Evolutionary conservation across 78 protist species (phyloP), one percentile per base, ranked within the genome.

Genomic region (Dictyostelium purpureum): DNA sequence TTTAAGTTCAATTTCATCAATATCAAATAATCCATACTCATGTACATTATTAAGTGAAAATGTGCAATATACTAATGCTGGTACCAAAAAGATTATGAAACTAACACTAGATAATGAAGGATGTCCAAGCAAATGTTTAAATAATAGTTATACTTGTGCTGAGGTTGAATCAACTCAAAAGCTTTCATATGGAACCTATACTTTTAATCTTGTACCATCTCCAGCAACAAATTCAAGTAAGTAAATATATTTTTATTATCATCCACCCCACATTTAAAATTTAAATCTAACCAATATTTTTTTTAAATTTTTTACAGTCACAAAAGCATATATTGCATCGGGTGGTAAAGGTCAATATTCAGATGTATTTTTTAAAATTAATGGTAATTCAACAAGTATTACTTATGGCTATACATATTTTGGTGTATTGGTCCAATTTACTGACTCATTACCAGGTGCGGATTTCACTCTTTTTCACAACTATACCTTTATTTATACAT

Each of bases 141-240:
- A 45, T 12, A 43, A 51, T 51, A 42, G 56, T 21, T 75, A 75
- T 31, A 33, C 45, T 35, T 75, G 81, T 21, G 61, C 81, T 24
- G 66, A 52, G 19, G 81, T 51, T 35, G 49, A 47, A 24, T 75
- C 81, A 75, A 24, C 35, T 12, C 38, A 75, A 28, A 47, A 75
- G 35, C 21, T 75, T 3, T 35, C 67, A 14, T 75, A 75, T 75
- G 81, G 81, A 51, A n/a, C 66, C 6, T 75, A 75, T 12, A 35
- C 67, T 11, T 75, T 59, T 52, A 35, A n/a, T 33, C 24, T 75
- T 18, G 56, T 26, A 24, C 31, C 66, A 9, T 47, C 81, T 35
- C 18, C 28, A 11, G 28, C 47, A 14, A 28, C 61, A 18, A 42
- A 52, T 75, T 59, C 56, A 24, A 75, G 77, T 69, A 69, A 69